Evolutionary conservation across 345 rosid genomes (phyloP), one percentile per base, ranked within the genome.

Genomic region (Populus alba): DNA sequence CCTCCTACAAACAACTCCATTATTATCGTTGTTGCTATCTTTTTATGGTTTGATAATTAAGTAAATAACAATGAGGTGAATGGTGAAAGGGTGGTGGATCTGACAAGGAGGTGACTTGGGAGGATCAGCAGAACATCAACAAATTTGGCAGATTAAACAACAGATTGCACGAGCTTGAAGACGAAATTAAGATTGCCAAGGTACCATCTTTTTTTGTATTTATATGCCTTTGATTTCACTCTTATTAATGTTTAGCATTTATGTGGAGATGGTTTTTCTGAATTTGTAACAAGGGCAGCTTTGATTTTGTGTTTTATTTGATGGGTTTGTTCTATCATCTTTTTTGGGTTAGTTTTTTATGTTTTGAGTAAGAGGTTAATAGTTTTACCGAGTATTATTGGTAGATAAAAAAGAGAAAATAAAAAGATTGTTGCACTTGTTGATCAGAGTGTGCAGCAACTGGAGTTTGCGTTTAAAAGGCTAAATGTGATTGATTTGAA

Each of bases 121-220:
- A 92, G 75, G 99, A 96, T 71, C 99, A 96, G 88, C 97, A 89
- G 80, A 96, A 92, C 85, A 96, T 96, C 75, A 94, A 94, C 84
- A 90, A 74, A 73, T 96, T 96, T 78, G 90, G 91, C 33, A 90
- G 94, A 75, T 86, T 96, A 68, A 96, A 96, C 87, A 96, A 91
- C 70, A 79, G 99, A 61, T 82, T 91, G 71, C 98, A 94, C 77
- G 98, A 96, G 79, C 92, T 96, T 29, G 85, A 85, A 23, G 99
- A 96, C 59, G 99, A 96, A 76, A 88, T 94, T 84, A 92, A 86
- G 86, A 43, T 81, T 62, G 92, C 93, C 78, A 94, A 94, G 98
- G 98, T 92, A 77, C 57, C 74, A 0, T 71, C 15, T 57, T 20
- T 43, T 68, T 15, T 4, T 18, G 7, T 43, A 7, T 20, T 12